phyloP scores from a whole-genome alignment of 1,284 basidiomycete genomes.

The Stygiomarasmius scandens region DNA sequence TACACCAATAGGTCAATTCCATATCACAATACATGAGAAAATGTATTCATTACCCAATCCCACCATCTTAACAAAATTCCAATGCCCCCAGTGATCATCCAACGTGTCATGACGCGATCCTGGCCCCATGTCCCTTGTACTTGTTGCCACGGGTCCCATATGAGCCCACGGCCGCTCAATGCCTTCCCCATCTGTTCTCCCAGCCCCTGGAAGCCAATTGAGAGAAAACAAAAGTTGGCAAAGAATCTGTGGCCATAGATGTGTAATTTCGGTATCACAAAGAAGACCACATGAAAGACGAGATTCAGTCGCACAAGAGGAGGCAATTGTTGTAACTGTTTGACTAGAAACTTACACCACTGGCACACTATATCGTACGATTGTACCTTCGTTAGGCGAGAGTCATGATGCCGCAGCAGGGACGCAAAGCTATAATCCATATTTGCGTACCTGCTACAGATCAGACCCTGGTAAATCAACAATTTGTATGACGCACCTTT shows the following conservation, averaged over 20 bases:
- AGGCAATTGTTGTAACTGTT: constrained; percentile 18
- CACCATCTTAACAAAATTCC: constrained; percentile 31
- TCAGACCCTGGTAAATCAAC: too few relatives aligned
- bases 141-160: neutral
- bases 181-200: constrained; percentile 31
- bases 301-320: constrained; percentile 2
- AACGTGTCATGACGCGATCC: constrained; percentile 26
- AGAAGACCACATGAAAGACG: neutral
- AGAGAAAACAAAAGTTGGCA: constrained; percentile 27
- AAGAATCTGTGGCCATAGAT: constrained; percentile 21
- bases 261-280: constrained; percentile 29
- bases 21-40: too few relatives aligned
- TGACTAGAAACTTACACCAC: constrained; percentile 18
- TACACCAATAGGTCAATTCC: neutral
- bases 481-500: constrained; percentile 14
- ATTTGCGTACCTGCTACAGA: constrained; percentile 27
- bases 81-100: constrained; percentile 30
- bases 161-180: constrained; percentile 12
- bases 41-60: constrained; percentile 4
- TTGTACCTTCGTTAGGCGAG: constrained; percentile 3
- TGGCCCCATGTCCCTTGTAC: constrained; percentile 27
- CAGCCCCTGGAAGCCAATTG: constrained; percentile 23
- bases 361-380: constrained; percentile 18
- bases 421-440: constrained; percentile 28
- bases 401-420: neutral